Conservation (phyloP, 2,329 filamentous ascomycete genomes). For the Orbilia ellipsospora region DNA sequence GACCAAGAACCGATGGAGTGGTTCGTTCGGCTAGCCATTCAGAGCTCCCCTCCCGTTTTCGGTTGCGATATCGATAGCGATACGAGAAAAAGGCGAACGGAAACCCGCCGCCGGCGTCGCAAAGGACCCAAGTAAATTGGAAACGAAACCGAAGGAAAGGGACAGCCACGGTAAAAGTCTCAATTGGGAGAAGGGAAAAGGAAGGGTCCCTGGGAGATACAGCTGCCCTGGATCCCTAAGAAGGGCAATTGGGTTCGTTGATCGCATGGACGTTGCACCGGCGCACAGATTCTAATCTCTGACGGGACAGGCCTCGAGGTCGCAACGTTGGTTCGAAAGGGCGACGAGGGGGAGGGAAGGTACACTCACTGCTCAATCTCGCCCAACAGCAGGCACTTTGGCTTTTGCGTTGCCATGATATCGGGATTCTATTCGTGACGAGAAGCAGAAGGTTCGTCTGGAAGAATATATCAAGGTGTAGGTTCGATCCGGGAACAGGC, state of each 20-base stretch:
- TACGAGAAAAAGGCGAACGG: constrained; percentile 12
- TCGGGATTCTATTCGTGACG: constrained; percentile 32
- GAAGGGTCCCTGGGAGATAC: constrained; percentile 24
- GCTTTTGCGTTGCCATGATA: constrained; percentile 53
- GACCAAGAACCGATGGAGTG: background rate
- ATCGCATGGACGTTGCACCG: constrained; percentile 9
- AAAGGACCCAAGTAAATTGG: constrained; percentile 1
- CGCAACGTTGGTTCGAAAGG: background rate
- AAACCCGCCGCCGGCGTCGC: constrained; percentile 1
- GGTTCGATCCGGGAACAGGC: background rate
- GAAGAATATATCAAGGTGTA: background rate
- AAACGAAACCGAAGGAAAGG: constrained; percentile 24
- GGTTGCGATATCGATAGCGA: constrained; percentile 38
- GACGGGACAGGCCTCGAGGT: background rate
- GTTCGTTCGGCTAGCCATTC: constrained; percentile 40
- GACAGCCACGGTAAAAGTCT: background rate
- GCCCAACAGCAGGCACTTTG: constrained; percentile 73
- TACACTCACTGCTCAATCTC: constrained; percentile 71
- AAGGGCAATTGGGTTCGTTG: constrained; percentile 40
- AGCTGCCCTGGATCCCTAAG: constrained; percentile 20
- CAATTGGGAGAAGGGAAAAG: background rate
- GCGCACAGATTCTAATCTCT: constrained; percentile 1
- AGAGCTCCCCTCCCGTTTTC: constrained; percentile 33
- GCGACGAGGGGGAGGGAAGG: background rate
- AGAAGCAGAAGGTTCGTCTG: constrained; percentile 11